Percentiles rank a stretch among this genome's conserved stretches.
These are phyloP conservation scores for Ilyonectria destructans DNA, from an alignment of 2,329 filamentous ascomycete species.

Conservation along the genomic window DNA sequence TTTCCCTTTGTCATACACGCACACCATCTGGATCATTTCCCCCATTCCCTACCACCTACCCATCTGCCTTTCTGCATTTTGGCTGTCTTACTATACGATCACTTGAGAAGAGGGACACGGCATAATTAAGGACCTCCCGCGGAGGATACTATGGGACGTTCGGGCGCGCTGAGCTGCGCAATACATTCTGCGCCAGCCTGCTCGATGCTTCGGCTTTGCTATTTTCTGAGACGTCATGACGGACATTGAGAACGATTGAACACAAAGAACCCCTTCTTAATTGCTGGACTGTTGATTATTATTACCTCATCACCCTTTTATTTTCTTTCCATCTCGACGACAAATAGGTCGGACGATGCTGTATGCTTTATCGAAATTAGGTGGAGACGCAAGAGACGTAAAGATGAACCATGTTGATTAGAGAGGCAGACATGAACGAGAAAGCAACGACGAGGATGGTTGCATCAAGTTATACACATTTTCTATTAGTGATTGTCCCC, in stretches of 20 bases:
- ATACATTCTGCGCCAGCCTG: background rate
- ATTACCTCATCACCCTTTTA: slow-evolving; percentile 13
- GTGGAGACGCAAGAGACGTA: slow-evolving; percentile 14
- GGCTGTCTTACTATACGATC: slow-evolving; percentile 43
- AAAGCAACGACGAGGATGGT: slow-evolving; percentile 24
- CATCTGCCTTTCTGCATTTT: slow-evolving; percentile 39
- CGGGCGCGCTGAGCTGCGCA: slow-evolving; percentile 21
- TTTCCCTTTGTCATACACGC: slow-evolving; percentile 47
- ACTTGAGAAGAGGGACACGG: slow-evolving; percentile 39
- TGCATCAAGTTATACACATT: slow-evolving; percentile 7
- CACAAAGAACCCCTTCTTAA: slow-evolving; percentile 20
- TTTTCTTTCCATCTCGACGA: slow-evolving; percentile 15
- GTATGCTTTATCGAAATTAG: slow-evolving; percentile 10
- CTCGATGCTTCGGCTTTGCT: slow-evolving; percentile 12
- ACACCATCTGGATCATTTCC: slow-evolving; percentile 44
- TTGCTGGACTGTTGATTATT: slow-evolving; percentile 33
- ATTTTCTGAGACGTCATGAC: slow-evolving; percentile 13
- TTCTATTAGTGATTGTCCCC: slow-evolving; percentile 1
- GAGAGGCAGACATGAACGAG: slow-evolving; percentile 28
- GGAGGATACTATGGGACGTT: slow-evolving; percentile 16
- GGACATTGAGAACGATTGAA: slow-evolving; percentile 23
- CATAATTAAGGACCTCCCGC: slow-evolving; percentile 22
- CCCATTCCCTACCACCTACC: slow-evolving; percentile 36
- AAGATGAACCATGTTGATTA: slow-evolving; percentile 30
- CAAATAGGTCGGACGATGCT: slow-evolving; percentile 12